Evolutionary conservation across 352 stramenopile genomes (phyloP).

Genomic region (Phytophthora hibernalis): DNA sequence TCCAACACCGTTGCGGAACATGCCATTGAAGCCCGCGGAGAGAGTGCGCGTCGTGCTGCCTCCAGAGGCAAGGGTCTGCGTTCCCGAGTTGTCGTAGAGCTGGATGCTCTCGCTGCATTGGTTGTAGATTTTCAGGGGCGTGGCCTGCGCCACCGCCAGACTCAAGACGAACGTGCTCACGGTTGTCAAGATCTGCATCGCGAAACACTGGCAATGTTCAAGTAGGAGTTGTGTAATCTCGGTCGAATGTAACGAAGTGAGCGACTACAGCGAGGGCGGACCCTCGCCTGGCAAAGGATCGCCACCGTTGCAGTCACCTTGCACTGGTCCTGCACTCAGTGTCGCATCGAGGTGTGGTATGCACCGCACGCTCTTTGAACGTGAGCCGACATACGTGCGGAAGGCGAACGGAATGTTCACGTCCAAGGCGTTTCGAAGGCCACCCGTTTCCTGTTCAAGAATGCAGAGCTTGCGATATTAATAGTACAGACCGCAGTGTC

Average conservation of each 20-base stretch:
- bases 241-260: conserved; percentile 24
- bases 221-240: background rate
- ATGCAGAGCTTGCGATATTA: conserved; percentile 25
- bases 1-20: conserved; percentile 64
- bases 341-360: conserved; percentile 22
- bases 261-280: background rate
- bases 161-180: conserved; percentile 17
- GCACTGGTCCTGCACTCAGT: conserved; percentile 30
- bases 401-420: conserved; percentile 37
- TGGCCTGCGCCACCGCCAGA: conserved; percentile 25
- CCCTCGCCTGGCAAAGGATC: conserved; percentile 3
- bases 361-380: conserved; percentile 35
- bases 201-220: background rate
- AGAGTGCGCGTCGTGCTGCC: conserved; percentile 45
- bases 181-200: conserved; percentile 19
- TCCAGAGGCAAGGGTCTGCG: conserved; percentile 45
- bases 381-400: conserved; percentile 26
- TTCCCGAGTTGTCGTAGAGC: conserved; percentile 65
- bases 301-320: conserved; percentile 6
- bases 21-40: conserved; percentile 49
- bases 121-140: conserved; percentile 60
- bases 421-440: conserved; percentile 10
- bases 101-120: conserved; percentile 52
- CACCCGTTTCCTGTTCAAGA: conserved; percentile 25
- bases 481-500: conserved; percentile 8